Evolutionary conservation across 352 stramenopile genomes (phyloP), one percentile per base, ranked within the genome.

Genomic region (Globisporangium abappressorium): DNA sequence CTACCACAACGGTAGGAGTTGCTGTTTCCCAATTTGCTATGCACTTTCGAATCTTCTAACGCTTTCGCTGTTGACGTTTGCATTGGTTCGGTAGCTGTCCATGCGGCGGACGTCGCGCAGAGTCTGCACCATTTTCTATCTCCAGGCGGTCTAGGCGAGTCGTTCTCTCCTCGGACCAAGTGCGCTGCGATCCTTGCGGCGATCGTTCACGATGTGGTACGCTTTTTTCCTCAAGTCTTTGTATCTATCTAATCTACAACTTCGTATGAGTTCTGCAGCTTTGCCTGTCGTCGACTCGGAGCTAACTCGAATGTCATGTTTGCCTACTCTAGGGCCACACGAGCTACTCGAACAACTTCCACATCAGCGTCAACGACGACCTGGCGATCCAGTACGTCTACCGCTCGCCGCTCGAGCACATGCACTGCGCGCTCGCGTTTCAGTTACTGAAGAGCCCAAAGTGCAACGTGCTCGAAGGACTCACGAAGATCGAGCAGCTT

Each of bases 311-410:
- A 26, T 26, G 24, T 26, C 24, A 26, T 26, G 24, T 26, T 26
- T 26, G 24, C 1, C 24, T 26, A 26, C 24, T 26, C 24, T 26
- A 26, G 11, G 87, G 82, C n/a, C 90, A 97, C 73, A 93, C 86
- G 57, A 93, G 89, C 66, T 92, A 80, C 73, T 90, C 86, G 65
- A 94, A 97, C 75, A 93, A 92, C 64, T 95, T 97, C 64, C 87
- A 95, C 74, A 92, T 96, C 61, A 77, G 77, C 22, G 64, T 81
- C 28, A 93, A 95, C 64, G 84, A 93, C 74, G 76, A 92, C 38
- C 76, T 96, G 58, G 87, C 90, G 11, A 74, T 92, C 43, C 75
- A 85, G 66, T 96, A 96, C 57, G 80, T 91, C 4, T 95, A 95
- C 66, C 81, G 85, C 38, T 93, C 83, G 55, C 89, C 90, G 26